Evolutionary conservation across 75 land plant species (phyloP), one percentile per base, ranked within the genome.

Genomic region (Gnetum montanum): DNA sequence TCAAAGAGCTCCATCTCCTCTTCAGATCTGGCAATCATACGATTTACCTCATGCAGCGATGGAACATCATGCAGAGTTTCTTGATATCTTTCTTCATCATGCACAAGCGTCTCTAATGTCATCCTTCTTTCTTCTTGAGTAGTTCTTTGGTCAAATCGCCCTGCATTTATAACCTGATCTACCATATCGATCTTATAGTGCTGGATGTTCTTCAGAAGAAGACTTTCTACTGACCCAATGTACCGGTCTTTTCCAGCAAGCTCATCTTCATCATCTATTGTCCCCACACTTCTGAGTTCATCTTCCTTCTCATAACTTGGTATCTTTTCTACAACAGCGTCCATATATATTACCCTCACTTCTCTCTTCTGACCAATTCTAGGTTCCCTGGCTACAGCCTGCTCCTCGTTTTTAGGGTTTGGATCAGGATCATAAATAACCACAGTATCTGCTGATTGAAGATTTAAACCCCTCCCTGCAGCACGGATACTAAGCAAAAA

Each of bases 171-270:
- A 22, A 95, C 99, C 59, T 95, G 97, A 84, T 95, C 97, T 34
- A 97, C 99, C 99, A 95, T 95, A 57, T 95, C 99, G 61, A 95
- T 95, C 69, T 95, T 95, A 50, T 95, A 95, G 41, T 95, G 99
- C 45, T 95, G 99, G 49, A 95, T 95, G 43, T 93, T 95, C 68
- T 86, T 95, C 20, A 97, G 78, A 19, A 95, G 86, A 34, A 95
- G 71, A 59, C 93, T 81, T 63, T 95, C 99, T 33, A 95, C 89
- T 22, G 99, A 95, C 18, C 97, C 99, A 46, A 95, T 86, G 66
- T 95, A 95, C 19, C 99, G 75, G 69, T 95, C 99, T 64, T 90
- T 90, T 25, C 99, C 99, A 35, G 84, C 97, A 71, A 92, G 74
- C 47, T 95, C 97, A 68, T 91, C 99, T 19, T 86, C 97, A 24